Evolutionary conservation across 345 rosid species (phyloP), one percentile per base, ranked within the genome.

Genomic region (Aquilaria malaccensis): DNA sequence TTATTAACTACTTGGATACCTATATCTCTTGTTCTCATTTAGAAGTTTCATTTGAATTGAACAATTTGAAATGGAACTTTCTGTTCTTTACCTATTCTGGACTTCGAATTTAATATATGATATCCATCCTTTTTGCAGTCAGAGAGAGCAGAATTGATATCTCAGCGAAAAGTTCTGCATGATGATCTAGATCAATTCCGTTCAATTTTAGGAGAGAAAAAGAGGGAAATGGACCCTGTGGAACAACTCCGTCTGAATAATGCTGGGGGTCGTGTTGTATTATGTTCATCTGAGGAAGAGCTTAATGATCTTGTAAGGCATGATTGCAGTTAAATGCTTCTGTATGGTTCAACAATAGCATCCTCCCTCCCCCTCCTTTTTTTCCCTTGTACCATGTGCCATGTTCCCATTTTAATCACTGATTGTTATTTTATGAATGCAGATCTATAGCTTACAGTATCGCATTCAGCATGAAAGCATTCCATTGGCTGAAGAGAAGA

Each of bases 281-380:
- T 91, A 65, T 94, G 97, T 75, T 86, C 99, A n/a, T 86, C 96
- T 4, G 94, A 85, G 80, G 81, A 91, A 72, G 97, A 94, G 79
- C 87, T 94, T 33, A 77, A 94, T 65, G 83, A 74, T 58, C 49
- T 76, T 67, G 99, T 91, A 87, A 68, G 82, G 67, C 49, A 4
- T 63, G 56, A 46, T 46, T 56, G 33, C 61, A 50, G 68, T 70
- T 61, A 22, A 37, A 56, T 32, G 65, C n/a, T 41, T 22, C 22
- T 22, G 22, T 22, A 22, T 22, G 22, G 22, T 22, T 22, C 22
- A 22, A 22, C 22, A 22, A 22, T 22, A 22, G 22, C 22, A 22
- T 22, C 22, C 22, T 22, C 22, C 22, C 22, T 22, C 22, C 22
- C 22, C 22, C 22, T 67, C 15, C 45, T 55, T 67, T 47, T 22